Conservation (phyloP, 2,329 filamentous ascomycete genomes). For the Ascochyta viciae-villosae region DNA sequence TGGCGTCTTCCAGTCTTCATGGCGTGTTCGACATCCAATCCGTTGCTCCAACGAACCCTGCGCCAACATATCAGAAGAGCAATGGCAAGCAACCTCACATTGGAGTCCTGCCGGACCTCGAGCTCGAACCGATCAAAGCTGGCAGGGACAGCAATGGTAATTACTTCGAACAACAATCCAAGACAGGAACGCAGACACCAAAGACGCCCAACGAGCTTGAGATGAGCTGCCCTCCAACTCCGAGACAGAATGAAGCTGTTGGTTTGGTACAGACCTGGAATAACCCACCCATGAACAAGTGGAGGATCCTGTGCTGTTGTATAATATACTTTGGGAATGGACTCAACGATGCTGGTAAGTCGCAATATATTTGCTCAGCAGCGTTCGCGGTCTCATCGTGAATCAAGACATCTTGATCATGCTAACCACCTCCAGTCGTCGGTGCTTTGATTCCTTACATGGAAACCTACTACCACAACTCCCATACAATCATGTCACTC, state of each 20-base stretch:
- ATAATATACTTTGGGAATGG: conserved; percentile 73
- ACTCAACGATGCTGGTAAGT: conserved; percentile 69
- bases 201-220: conserved; percentile 57
- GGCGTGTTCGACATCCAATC: conserved; percentile 54
- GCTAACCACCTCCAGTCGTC: conserved; percentile 54
- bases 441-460: conserved; percentile 84
- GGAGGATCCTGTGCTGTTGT: conserved; percentile 69
- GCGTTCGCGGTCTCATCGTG: neutral
- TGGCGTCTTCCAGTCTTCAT: conserved; percentile 48
- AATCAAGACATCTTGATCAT: neutral
- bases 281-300: conserved; percentile 70
- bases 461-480: conserved; percentile 75
- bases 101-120: conserved; percentile 37
- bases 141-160: conserved; percentile 18
- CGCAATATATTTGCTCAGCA: neutral
- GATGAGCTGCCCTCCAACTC: conserved; percentile 61
- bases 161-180: conserved; percentile 21
- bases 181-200: conserved; percentile 30
- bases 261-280: conserved; percentile 64
- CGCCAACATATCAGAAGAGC: conserved; percentile 44
- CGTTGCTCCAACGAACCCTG: conserved; percentile 43
- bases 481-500: conserved; percentile 79
- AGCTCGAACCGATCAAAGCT: conserved; percentile 43
- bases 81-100: conserved; percentile 24
- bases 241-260: conserved; percentile 49